phyloP scores from a whole-genome alignment of 352 stramenopile species.

The Globisporangium recalcitrans region DNA sequence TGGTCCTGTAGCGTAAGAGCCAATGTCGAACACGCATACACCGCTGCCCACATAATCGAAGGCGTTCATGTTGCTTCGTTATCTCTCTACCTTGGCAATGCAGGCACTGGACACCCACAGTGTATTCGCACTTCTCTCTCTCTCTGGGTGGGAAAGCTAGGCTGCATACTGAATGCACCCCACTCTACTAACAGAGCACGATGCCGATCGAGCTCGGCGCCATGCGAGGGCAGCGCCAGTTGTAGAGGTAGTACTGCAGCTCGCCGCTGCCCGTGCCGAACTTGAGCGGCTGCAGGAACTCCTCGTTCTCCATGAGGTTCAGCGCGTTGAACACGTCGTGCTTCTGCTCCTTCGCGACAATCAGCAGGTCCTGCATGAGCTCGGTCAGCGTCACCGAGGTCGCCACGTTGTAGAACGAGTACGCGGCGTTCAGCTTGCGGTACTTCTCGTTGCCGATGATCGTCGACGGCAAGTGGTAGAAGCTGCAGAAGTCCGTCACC shows the following conservation, averaged over 20 bases:
- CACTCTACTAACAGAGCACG: not conserved
- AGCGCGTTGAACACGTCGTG: slow-evolving; percentile 60
- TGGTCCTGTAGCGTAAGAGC: not conserved
- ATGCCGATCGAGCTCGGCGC: not conserved
- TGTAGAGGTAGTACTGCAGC: slow-evolving; percentile 63
- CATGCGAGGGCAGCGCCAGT: slow-evolving; percentile 41
- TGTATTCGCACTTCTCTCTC: not conserved
- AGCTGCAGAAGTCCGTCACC: slow-evolving; percentile 94
- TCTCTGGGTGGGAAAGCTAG: no score
- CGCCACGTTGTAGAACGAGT: slow-evolving; percentile 97
- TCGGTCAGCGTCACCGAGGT: slow-evolving; percentile 48
- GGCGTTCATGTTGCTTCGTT: not conserved
- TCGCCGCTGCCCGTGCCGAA: slow-evolving; percentile 46
- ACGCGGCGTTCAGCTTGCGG: slow-evolving; percentile 94
- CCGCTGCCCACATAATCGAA: no score
- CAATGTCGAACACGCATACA: not conserved
- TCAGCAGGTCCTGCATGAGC: slow-evolving; percentile 66
- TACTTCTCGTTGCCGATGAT: slow-evolving; percentile 95
- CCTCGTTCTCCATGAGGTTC: slow-evolving; percentile 48
- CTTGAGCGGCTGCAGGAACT: slow-evolving; percentile 47
- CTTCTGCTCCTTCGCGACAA: slow-evolving; percentile 38
- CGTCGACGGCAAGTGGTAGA: slow-evolving; percentile 97
- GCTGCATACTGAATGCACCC: no score
- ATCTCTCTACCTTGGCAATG: not conserved
- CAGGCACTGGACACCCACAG: not conserved